These are phyloP conservation scores for Cystobasidiaceae sp. DNA, from an alignment of 1,284 basidiomycete genomes.

Conservation along the genomic window DNA sequence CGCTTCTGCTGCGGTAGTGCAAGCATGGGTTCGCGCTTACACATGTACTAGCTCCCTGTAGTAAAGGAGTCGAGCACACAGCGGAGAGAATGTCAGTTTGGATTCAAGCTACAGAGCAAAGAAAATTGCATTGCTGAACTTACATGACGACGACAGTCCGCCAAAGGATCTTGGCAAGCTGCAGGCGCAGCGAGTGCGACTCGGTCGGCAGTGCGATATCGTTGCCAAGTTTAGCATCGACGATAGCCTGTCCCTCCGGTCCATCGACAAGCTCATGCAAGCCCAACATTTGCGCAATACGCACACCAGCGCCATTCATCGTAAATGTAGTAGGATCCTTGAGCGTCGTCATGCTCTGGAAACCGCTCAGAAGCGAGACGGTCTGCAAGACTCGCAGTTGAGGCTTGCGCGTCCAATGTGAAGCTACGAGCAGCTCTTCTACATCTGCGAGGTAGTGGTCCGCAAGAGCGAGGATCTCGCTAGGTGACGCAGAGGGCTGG, in stretches of 20 bases:
- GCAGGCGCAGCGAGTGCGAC: neutral
- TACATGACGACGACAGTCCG: slow-evolving; percentile 4
- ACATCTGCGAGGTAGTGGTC: slow-evolving; percentile 14
- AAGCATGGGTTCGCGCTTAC: neutral
- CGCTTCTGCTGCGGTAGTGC: no score
- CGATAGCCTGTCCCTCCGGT: neutral
- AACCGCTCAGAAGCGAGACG: slow-evolving; percentile 8
- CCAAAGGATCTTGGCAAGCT: slow-evolving; percentile 16
- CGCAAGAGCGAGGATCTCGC: neutral
- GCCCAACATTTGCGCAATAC: slow-evolving; percentile 18
- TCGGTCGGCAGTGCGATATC: slow-evolving; percentile 18
- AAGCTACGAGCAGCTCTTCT: slow-evolving; percentile 6
- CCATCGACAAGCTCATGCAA: slow-evolving; percentile 7
- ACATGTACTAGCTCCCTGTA: neutral
- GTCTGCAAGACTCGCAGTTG: slow-evolving; percentile 22
- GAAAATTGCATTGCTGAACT: no score
- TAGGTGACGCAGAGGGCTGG: neutral
- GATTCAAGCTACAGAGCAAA: neutral
- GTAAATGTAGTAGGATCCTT: slow-evolving; percentile 14
- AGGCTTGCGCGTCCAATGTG: slow-evolving; percentile 9
- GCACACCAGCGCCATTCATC: slow-evolving; percentile 8
- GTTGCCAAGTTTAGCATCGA: neutral
- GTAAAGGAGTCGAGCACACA: neutral
- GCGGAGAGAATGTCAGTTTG: neutral
- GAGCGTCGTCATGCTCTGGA: slow-evolving; percentile 4